Conservation (phyloP, 1,284 basidiomycete species). For the Neolentinus lepideus region DNA sequence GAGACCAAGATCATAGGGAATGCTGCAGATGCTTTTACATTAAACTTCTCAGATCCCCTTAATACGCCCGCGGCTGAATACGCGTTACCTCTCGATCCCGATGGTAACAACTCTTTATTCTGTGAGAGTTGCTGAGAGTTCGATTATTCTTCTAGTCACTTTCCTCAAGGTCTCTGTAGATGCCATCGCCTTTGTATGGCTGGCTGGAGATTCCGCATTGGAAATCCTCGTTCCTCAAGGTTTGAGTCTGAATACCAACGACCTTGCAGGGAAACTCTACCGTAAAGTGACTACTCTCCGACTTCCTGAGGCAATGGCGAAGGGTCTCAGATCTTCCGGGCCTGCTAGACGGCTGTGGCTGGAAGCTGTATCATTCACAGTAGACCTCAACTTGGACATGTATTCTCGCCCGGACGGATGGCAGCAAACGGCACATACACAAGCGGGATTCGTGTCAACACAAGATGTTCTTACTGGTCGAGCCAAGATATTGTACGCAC, state of each 20-base stretch:
- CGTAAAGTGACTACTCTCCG: constrained; percentile 51
- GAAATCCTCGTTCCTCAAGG: constrained; percentile 54
- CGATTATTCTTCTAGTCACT: constrained; percentile 39
- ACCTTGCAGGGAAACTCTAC: constrained; percentile 61
- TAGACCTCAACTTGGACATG: constrained; percentile 60
- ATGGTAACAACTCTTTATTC: constrained; percentile 42
- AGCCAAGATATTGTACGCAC: constrained; percentile 47
- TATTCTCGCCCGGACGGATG: constrained; percentile 62
- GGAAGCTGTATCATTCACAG: constrained; percentile 50
- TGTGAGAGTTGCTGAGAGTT: background rate
- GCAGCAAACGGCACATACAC: constrained; percentile 41
- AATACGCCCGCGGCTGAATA: constrained; percentile 79
- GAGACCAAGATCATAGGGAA: constrained; percentile 48
- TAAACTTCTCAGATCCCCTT: constrained; percentile 67
- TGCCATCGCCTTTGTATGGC: constrained; percentile 48
- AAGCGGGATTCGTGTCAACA: constrained; percentile 59
- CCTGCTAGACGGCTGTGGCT: constrained; percentile 49
- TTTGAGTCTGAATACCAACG: constrained; percentile 62
- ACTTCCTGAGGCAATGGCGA: constrained; percentile 39
- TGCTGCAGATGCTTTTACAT: constrained; percentile 50
- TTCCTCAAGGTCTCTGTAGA: constrained; percentile 60
- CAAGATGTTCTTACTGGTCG: constrained; percentile 70
- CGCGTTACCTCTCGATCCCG: constrained; percentile 57
- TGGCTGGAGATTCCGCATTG: constrained; percentile 43
- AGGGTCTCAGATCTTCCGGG: constrained; percentile 36